These are phyloP conservation scores for Tephrocybe sp. DNA, from an alignment of 768 basidiomycete species.

Conservation along the genomic window DNA sequence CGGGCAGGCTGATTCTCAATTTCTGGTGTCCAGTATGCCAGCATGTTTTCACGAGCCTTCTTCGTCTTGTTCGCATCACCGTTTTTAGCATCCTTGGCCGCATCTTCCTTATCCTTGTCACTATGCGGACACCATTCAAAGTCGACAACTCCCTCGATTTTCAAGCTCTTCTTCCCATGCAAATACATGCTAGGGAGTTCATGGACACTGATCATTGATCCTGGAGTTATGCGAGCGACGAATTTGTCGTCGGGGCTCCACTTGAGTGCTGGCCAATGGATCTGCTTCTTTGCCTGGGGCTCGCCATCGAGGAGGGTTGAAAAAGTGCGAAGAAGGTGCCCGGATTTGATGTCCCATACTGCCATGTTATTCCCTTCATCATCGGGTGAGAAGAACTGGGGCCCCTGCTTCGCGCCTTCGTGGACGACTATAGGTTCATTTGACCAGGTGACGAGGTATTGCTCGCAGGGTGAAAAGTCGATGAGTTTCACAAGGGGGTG, in stretches of 20 bases:
- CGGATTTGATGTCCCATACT: slow-evolving; percentile 98
- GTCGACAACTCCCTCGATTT: slow-evolving; percentile 95
- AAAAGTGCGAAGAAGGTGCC: slow-evolving; percentile 90
- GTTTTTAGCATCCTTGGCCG: slow-evolving; percentile 47
- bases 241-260: slow-evolving; percentile 98
- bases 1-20: slow-evolving; percentile 94
- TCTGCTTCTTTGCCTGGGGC: slow-evolving; percentile 67
- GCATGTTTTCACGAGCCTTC: slow-evolving; percentile 83
- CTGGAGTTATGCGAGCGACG: slow-evolving; percentile 84
- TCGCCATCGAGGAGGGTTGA: slow-evolving; percentile 61
- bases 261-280: slow-evolving; percentile 94
- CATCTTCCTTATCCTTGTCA: slow-evolving; percentile 82
- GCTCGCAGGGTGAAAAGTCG: slow-evolving; percentile 96
- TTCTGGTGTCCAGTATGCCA: slow-evolving; percentile 98
- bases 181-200: slow-evolving; percentile 93
- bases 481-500: slow-evolving; percentile 94
- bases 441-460: slow-evolving; percentile 97
- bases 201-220: slow-evolving; percentile 93
- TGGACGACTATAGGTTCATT: slow-evolving; percentile 88
- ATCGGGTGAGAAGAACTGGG: slow-evolving; percentile 84
- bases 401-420: slow-evolving; percentile 76
- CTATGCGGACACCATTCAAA: slow-evolving; percentile 98
- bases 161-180: slow-evolving; percentile 93
- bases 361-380: slow-evolving; percentile 97
- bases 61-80: slow-evolving; percentile 46